These are phyloP conservation scores for Angomonas ambiguus DNA, from an alignment of 208 protist species.

Conservation along the genomic window DNA sequence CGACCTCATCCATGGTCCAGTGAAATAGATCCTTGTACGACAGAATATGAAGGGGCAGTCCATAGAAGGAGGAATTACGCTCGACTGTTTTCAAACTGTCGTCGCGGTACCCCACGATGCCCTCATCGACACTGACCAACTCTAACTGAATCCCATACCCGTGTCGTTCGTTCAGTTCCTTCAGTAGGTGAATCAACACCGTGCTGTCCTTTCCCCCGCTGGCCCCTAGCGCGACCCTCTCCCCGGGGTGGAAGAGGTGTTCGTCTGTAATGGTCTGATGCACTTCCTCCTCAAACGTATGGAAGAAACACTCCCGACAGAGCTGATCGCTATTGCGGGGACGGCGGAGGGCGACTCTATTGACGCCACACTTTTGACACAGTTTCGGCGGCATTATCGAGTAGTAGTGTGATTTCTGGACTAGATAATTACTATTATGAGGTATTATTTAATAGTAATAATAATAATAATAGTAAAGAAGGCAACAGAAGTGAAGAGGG, in stretches of 20 bases:
- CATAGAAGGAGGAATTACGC: conserved; percentile 89
- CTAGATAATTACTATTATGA: neutral
- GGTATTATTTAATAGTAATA: conserved; percentile 7
- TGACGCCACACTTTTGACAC: conserved; percentile 50
- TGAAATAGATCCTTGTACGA: conserved; percentile 96
- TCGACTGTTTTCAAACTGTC: conserved; percentile 96
- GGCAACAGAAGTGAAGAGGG: neutral
- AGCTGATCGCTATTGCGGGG: conserved; percentile 88
- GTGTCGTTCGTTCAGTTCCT: conserved; percentile 89
- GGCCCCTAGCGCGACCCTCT: conserved; percentile 93
- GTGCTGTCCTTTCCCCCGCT: conserved; percentile 98
- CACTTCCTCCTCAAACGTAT: conserved; percentile 93
- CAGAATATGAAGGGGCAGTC: conserved; percentile 93
- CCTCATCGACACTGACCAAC: conserved; percentile 97
- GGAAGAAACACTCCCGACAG: conserved; percentile 95
- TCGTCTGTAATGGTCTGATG: conserved; percentile 93
- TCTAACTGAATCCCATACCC: conserved; percentile 91
- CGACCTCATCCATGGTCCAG: conserved; percentile 98
- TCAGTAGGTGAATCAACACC: conserved; percentile 94
- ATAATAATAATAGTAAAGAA: neutral
- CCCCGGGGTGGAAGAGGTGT: conserved; percentile 86
- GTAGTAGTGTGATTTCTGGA: neutral
- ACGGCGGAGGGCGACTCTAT: conserved; percentile 75
- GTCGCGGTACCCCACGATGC: conserved; percentile 97
- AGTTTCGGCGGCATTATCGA: conserved; percentile 38